phyloP scores from a whole-genome alignment of 768 basidiomycete species.

The Suillus discolor region DNA sequence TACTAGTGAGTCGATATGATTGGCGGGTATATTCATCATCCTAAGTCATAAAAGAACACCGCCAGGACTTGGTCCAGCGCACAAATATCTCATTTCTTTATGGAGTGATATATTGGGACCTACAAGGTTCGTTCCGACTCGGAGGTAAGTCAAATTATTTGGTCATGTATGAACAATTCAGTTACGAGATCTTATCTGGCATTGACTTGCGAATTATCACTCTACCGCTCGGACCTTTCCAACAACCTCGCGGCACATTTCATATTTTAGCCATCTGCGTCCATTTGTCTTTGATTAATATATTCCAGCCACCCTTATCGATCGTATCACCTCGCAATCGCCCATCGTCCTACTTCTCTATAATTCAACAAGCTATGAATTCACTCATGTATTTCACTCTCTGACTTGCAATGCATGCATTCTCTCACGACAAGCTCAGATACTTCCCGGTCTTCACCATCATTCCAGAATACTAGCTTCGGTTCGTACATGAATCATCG shows the following conservation, averaged over 20 bases:
- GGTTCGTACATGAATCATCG: constrained; percentile 7
- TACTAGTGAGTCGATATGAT: not conserved
- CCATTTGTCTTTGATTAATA: not conserved
- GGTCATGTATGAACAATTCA: not conserved
- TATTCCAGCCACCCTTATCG: not conserved
- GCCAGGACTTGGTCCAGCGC: not conserved
- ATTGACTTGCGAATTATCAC: too few relatives aligned
- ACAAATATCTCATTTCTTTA: not conserved
- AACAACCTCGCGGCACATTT: not conserved
- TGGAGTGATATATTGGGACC: not conserved
- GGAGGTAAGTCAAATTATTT: not conserved
- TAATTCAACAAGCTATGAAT: not conserved
- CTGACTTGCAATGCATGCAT: not conserved
- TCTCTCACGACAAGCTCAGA: not conserved
- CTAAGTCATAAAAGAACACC: not conserved
- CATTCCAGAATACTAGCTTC: constrained; percentile 6
- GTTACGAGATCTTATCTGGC: not conserved
- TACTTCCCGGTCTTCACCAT: not conserved
- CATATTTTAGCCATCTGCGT: not conserved
- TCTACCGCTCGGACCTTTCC: not conserved
- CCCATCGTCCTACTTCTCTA: not conserved
- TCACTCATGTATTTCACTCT: not conserved
- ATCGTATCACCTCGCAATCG: not conserved
- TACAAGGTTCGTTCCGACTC: not conserved
- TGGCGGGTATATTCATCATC: not conserved